Percentiles rank a stretch among this genome's conserved stretches.
Evolutionary conservation across 441 rosid genomes (phyloP).

Genomic region (Populus trichocarpa): DNA sequence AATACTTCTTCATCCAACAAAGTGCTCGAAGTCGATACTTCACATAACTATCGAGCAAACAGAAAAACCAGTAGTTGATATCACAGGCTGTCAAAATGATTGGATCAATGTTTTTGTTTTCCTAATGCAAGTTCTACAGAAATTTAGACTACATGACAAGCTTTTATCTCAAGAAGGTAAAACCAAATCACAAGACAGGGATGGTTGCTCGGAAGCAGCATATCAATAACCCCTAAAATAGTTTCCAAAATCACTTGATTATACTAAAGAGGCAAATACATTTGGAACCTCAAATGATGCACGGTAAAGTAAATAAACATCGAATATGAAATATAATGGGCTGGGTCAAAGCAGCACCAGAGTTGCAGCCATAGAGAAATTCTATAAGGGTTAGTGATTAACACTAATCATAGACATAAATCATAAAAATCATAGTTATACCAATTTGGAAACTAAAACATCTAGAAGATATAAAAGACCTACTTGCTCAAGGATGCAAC

Average conservation of each 20-base stretch:
- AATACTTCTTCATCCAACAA: background rate
- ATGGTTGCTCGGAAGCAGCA: background rate
- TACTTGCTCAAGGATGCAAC: conserved; percentile 88
- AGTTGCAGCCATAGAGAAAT: background rate
- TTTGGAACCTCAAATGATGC: background rate
- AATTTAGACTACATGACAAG: background rate
- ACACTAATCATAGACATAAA: background rate
- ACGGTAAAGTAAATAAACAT: background rate
- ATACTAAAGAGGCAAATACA: background rate
- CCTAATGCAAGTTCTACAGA: background rate
- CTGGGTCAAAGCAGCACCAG: background rate
- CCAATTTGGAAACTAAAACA: background rate
- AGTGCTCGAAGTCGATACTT: background rate
- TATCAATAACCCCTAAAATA: background rate
- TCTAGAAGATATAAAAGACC: conserved; percentile 17
- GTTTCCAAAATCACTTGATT: background rate
- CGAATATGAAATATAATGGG: background rate
- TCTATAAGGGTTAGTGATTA: background rate
- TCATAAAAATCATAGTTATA: background rate
- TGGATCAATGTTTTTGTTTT: background rate
- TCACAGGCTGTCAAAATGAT: background rate
- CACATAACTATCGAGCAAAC: background rate
- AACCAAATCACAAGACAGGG: background rate
- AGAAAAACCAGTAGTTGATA: background rate
- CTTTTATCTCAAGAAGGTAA: background rate